Evolutionary conservation across 495 filamentous ascomycete genomes (phyloP).

Genomic region (Xylaria intraflava): DNA sequence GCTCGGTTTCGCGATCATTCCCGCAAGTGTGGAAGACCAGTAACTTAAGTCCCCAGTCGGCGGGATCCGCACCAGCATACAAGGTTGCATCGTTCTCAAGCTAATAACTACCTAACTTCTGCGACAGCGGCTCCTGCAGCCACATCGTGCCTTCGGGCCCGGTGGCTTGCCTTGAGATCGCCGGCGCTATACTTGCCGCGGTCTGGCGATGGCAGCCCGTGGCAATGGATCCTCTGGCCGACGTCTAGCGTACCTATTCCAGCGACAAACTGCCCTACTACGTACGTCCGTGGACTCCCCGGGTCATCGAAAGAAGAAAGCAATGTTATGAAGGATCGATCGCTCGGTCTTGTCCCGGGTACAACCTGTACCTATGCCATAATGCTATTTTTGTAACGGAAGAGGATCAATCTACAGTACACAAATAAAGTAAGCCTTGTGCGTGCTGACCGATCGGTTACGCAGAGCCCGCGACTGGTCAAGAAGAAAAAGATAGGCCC

Average conservation of each 20-base stretch:
- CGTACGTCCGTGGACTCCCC: no score
- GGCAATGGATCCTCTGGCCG: background rate
- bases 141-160: slow-evolving; percentile 12
- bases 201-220: background rate
- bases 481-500: background rate
- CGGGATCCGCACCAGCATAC: slow-evolving; percentile 3
- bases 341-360: no score
- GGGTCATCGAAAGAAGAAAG: no score
- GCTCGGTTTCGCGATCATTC: no score
- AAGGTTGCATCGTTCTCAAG: slow-evolving; percentile 13
- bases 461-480: background rate
- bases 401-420: no score
- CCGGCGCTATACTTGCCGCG: background rate
- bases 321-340: no score
- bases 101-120: no score
- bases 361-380: no score
- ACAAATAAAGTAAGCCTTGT: background rate
- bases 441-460: background rate
- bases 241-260: background rate
- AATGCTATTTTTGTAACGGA: slow-evolving; percentile 11
- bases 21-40: no score
- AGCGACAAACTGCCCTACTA: no score
- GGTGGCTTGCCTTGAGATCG: slow-evolving; percentile 14
- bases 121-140: slow-evolving; percentile 15
- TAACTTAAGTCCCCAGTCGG: background rate